These are phyloP conservation scores for Giardia duodenalis DNA, from an alignment of 208 protist species.

Conservation along the genomic window DNA sequence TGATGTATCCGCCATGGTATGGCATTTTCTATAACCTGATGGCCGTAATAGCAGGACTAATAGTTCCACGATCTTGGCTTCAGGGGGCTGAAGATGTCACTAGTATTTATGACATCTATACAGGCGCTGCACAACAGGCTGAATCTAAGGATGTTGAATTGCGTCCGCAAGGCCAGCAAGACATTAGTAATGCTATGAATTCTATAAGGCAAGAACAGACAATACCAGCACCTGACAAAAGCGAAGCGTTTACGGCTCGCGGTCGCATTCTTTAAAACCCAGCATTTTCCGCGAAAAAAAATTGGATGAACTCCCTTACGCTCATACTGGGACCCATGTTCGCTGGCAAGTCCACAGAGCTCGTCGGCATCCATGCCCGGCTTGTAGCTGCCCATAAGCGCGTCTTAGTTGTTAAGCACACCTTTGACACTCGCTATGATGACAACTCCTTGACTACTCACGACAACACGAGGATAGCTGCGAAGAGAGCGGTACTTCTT, in stretches of 20 bases:
- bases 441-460: not conserved
- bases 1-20: constrained; percentile 19
- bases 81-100: not conserved
- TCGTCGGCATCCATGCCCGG: not conserved
- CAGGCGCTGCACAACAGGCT: too few species aligned
- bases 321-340: constrained; percentile 39
- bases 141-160: too few species aligned
- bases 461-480: not conserved
- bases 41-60: not conserved
- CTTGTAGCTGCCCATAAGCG: not conserved
- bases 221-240: too few species aligned
- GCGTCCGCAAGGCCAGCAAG: too few species aligned
- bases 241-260: not conserved
- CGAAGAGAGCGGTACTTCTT: not conserved
- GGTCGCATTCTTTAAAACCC: not conserved
- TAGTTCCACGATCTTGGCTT: not conserved
- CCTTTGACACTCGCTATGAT: constrained; percentile 15
- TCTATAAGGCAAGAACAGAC: too few species aligned
- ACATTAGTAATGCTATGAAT: too few species aligned
- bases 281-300: too few species aligned
- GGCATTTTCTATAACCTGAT: not conserved
- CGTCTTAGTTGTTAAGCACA: constrained; percentile 28
- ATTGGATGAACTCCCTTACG: too few species aligned
- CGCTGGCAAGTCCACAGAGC: constrained; percentile 32
- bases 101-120: not conserved